These are phyloP conservation scores for Jaminaea rosea DNA, from an alignment of 1,284 basidiomycete genomes.

Conservation along the genomic window DNA sequence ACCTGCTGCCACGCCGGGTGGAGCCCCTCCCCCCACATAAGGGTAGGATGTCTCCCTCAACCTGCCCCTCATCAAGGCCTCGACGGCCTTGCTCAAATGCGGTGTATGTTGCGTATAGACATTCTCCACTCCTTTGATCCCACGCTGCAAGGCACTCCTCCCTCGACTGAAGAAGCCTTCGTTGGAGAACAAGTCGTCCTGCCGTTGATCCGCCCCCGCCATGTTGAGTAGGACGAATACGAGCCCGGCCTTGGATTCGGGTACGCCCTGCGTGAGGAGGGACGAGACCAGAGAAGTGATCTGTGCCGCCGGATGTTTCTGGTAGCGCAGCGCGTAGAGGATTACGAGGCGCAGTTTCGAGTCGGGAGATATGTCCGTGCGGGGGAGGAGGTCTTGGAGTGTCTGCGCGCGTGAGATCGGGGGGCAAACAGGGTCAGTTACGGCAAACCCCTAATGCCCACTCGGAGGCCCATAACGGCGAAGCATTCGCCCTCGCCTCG, in stretches of 20 bases:
- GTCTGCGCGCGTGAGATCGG: constrained; percentile 4
- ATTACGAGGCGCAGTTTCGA: constrained; percentile 90
- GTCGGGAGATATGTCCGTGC: constrained; percentile 63
- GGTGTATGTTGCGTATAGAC: constrained; percentile 98
- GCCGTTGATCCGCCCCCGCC: constrained; percentile 87
- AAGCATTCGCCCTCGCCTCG: background rate
- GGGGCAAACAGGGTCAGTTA: background rate
- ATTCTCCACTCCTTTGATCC: constrained; percentile 96
- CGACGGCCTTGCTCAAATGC: constrained; percentile 82
- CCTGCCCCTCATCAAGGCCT: constrained; percentile 76
- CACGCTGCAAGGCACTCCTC: constrained; percentile 85
- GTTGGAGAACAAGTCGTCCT: constrained; percentile 94
- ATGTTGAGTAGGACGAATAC: constrained; percentile 89
- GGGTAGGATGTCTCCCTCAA: constrained; percentile 82
- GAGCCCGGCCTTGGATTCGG: constrained; percentile 72
- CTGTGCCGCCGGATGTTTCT: constrained; percentile 76
- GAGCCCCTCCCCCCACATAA: constrained; percentile 50
- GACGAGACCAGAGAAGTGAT: constrained; percentile 75
- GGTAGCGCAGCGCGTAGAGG: constrained; percentile 86
- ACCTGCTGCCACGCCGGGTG: constrained; percentile 4
- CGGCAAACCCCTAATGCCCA: too few relatives aligned
- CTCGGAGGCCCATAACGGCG: too few relatives aligned
- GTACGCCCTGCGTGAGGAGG: constrained; percentile 70
- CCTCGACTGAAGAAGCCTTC: constrained; percentile 91
- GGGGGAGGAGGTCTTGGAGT: constrained; percentile 25